Percentiles rank a stretch among this genome's conserved stretches.
These are phyloP conservation scores for Volvox africanus DNA, from an alignment of 139 green algal genomes.

Conservation along the genomic window DNA sequence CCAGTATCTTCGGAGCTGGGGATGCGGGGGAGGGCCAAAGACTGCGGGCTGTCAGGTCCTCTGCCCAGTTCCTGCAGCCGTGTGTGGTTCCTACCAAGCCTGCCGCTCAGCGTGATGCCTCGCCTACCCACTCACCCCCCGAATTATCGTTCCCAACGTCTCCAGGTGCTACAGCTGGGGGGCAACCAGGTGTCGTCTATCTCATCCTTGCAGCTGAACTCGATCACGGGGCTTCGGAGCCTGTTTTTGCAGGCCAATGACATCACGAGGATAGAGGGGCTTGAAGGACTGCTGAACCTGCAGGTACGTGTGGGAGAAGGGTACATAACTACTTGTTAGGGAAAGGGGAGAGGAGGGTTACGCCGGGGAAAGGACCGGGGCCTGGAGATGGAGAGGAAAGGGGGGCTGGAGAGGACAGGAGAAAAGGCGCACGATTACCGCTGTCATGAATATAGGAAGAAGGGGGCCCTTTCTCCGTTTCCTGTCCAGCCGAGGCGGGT, in stretches of 20 bases:
- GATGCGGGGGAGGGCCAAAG: no score
- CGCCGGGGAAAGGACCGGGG: background rate
- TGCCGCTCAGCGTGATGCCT: no score
- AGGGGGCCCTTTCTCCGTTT: no score
- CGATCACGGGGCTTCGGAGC: conserved; percentile 59
- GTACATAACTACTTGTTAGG: background rate
- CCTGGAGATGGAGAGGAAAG: background rate
- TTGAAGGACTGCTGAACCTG: conserved; percentile 73
- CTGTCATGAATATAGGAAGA: no score
- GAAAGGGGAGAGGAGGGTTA: background rate
- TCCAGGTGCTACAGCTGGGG: conserved; percentile 68
- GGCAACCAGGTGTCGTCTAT: conserved; percentile 69
- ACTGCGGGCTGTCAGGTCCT: no score
- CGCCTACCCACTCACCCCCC: background rate
- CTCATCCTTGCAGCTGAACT: conserved; percentile 58
- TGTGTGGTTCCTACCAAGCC: no score
- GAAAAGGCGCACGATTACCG: background rate
- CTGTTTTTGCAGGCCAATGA: conserved; percentile 80
- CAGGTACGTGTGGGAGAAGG: conserved; percentile 38
- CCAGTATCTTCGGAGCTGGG: no score
- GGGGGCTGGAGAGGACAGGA: background rate
- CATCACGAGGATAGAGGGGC: conserved; percentile 72
- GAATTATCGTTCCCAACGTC: background rate
- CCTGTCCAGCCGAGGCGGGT: no score
- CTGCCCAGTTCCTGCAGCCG: no score